Conservation (phyloP, 495 filamentous ascomycete species). For the Trichocladium uniseriatum region DNA sequence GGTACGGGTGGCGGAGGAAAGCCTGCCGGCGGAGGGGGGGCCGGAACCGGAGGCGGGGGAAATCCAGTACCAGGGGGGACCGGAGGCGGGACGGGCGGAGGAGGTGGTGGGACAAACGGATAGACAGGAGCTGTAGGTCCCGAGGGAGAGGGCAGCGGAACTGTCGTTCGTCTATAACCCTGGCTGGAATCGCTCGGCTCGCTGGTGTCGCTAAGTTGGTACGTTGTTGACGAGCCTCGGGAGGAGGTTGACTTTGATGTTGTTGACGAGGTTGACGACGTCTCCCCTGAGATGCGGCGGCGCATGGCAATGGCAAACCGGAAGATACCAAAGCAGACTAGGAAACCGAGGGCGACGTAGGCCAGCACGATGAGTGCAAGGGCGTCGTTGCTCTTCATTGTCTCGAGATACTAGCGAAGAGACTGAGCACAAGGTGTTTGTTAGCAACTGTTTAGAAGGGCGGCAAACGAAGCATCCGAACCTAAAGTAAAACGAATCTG, state of each 20-base stretch:
- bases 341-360: neutral
- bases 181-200: neutral
- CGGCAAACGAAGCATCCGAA: no score
- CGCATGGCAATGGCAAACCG: conserved; percentile 5
- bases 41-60: neutral
- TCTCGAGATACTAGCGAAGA: neutral
- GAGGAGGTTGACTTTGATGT: neutral
- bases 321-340: neutral
- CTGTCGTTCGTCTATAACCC: neutral
- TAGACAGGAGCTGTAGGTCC: neutral
- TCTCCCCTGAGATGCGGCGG: neutral
- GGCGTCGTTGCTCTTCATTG: conserved; percentile 11
- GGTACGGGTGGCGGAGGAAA: neutral
- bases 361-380: conserved; percentile 7
- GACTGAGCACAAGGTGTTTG: no score
- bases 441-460: no score
- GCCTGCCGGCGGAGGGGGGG: neutral
- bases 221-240: neutral
- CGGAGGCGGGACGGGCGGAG: neutral
- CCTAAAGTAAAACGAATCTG: no score
- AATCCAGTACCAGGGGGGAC: neutral
- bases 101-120: neutral
- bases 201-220: neutral
- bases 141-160: neutral
- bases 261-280: neutral